Conservation (phyloP, 169 alveolate species). For the Plasmodium chabaudi region DNA sequence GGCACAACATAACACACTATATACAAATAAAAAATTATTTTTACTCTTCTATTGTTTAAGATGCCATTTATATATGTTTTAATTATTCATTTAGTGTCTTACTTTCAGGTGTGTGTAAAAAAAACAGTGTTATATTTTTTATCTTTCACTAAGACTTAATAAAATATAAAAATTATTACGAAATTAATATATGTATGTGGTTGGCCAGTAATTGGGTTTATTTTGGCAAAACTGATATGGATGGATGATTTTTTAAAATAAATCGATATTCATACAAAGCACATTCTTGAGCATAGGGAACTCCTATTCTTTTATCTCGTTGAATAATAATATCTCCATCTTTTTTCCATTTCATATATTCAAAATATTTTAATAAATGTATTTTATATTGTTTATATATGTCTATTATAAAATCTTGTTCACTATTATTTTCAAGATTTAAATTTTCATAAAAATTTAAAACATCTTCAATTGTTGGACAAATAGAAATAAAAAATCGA, state of each 20-base stretch:
- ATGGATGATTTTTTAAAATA: constrained; percentile 50
- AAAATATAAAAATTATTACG: too few species aligned
- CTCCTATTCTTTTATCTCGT: constrained; percentile 51
- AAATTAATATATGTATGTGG: too few species aligned
- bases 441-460: constrained; percentile 49
- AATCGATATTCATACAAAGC: constrained; percentile 68
- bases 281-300: constrained; percentile 50
- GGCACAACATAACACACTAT: too few species aligned
- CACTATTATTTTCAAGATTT: not conserved
- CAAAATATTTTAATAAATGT: constrained; percentile 28
- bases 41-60: too few species aligned
- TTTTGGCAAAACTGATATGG: constrained; percentile 55
- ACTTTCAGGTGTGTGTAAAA: too few species aligned
- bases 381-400: constrained; percentile 22
- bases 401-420: not conserved
- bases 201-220: too few species aligned
- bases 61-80: too few species aligned
- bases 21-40: too few species aligned
- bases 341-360: constrained; percentile 42
- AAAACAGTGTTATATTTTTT: too few species aligned
- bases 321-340: constrained; percentile 14
- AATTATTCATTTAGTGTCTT: too few species aligned
- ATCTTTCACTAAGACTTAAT: too few species aligned
- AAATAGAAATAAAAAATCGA: constrained; percentile 44
- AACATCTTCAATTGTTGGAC: constrained; percentile 25